Conservation (phyloP, 768 basidiomycete genomes). For the Phylloporus sp. region DNA sequence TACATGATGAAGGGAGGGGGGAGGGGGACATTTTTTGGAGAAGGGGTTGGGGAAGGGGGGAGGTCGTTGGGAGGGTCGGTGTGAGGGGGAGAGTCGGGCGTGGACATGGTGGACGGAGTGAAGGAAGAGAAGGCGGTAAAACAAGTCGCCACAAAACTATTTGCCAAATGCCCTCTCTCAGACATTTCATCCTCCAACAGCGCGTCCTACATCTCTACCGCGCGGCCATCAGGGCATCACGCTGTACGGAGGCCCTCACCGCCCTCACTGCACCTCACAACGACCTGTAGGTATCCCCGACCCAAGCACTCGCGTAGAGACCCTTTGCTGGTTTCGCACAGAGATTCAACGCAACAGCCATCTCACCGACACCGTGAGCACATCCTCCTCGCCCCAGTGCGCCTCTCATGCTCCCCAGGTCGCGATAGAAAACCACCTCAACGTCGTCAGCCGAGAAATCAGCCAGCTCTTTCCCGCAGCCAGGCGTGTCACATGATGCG, state of each 20-base stretch:
- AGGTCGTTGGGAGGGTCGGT: slow-evolving; percentile 58
- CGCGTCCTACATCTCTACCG: slow-evolving; percentile 61
- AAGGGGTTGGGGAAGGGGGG: slow-evolving; percentile 60
- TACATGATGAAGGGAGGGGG: slow-evolving; percentile 56
- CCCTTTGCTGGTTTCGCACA: slow-evolving; percentile 63
- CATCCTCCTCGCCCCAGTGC: neutral
- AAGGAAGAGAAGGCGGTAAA: slow-evolving; percentile 15
- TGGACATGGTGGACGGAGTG: slow-evolving; percentile 33
- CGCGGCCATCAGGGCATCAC: slow-evolving; percentile 60
- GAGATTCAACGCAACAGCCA: slow-evolving; percentile 64
- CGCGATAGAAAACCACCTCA: slow-evolving; percentile 58
- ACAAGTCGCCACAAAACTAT: slow-evolving; percentile 16
- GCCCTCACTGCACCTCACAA: slow-evolving; percentile 6
- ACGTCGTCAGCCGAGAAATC: slow-evolving; percentile 53
- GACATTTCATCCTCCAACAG: slow-evolving; percentile 69
- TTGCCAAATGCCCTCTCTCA: slow-evolving; percentile 50
- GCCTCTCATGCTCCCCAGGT: slow-evolving; percentile 34
- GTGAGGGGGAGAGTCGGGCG: slow-evolving; percentile 20
- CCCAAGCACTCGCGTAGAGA: slow-evolving; percentile 55
- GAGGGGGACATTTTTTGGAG: slow-evolving; percentile 43
- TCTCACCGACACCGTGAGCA: slow-evolving; percentile 51
- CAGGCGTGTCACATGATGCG: too few relatives aligned
- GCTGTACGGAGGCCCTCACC: slow-evolving; percentile 43
- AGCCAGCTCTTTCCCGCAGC: slow-evolving; percentile 45
- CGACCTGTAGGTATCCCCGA: slow-evolving; percentile 64